Base-by-base conservation (phyloP, 163 green algal species). In the Trebouxiophyceae sp. region DNA sequence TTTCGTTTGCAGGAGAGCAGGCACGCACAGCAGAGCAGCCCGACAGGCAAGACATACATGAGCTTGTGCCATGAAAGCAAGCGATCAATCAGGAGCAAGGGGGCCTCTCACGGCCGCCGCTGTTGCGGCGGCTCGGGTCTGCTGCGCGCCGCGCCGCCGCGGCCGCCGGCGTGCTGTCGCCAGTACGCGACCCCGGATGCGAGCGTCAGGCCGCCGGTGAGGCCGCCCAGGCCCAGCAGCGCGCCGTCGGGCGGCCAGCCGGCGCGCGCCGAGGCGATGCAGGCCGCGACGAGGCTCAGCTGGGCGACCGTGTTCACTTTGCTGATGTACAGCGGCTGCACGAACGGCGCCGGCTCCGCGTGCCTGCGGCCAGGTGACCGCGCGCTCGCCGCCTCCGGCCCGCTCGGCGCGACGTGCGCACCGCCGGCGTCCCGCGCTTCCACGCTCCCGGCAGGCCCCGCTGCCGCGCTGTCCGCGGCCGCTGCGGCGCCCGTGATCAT, bases 291-390 rank as follows among this genome's bases (percentile, higher is more conserved):
- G 7, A 96, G 68, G 16, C 63, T 33, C 65, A 97, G 71, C 77
- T 95, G 89, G 8, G 96, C 65, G 56, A 83, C 82, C 6, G 91
- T 97, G 75, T 96, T 97, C 19, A 90, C 71, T 75, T 96, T 79
- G 60, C 72, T 80, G 47, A 79, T 72, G 30, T 79, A 75, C 58
- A 81, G 45, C 7, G 76, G 80, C 68, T 81, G 28, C 23, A 87
- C 76, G 69, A 77, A 64, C 0, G 61, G 61, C 6, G 69, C 74
- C 23, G 69, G 39, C 39, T 50, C 12, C 39, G 39, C 19, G 39
- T 50, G 12, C 39, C 39, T 50, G 39, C 39, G 19, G 39, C 12
- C 39, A 50, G 39, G 39, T 67, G 6, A 74, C 73, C 62, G 91
- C 89, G 57, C 92, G 95, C 29, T 86, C 80, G 0, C 58, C 54